Percentiles rank a stretch among this genome's conserved stretches.
Conservation (phyloP, 2,329 filamentous ascomycete species). For the Clarireedia sp. region DNA sequence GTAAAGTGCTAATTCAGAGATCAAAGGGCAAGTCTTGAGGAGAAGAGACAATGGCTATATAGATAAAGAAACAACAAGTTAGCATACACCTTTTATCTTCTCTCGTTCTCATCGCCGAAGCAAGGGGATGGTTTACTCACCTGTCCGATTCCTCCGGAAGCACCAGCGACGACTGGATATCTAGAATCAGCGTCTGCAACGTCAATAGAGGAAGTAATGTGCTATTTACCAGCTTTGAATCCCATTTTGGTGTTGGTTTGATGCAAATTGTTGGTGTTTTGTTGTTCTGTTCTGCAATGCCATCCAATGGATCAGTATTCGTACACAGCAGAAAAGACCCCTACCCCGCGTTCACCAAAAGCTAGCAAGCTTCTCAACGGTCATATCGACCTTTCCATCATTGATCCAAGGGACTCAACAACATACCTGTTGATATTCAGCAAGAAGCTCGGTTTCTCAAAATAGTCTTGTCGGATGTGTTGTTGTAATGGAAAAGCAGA, state of each 20-base stretch:
- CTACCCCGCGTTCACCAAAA: too few species aligned
- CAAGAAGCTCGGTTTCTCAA: neutral
- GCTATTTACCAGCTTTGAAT: conserved; percentile 49
- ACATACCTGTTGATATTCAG: neutral
- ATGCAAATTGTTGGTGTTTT: neutral
- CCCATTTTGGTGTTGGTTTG: conserved; percentile 36
- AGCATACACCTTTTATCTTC: neutral
- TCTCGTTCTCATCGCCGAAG: neutral
- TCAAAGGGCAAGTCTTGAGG: conserved; percentile 82
- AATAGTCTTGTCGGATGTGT: neutral
- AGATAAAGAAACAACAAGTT: neutral
- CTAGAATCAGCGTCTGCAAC: conserved; percentile 7
- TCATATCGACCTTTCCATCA: neutral
- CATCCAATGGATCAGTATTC: neutral
- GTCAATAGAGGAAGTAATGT: neutral
- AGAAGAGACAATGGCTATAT: conserved; percentile 82
- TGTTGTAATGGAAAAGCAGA: too few species aligned
- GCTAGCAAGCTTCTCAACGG: neutral
- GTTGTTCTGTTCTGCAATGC: neutral
- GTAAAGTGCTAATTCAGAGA: conserved; percentile 85
- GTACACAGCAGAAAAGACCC: neutral
- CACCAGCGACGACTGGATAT: conserved; percentile 72
- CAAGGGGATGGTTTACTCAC: conserved; percentile 39
- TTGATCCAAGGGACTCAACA: neutral
- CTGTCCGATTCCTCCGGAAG: conserved; percentile 97